Evolutionary conservation across 192 early-diverging fungal genomes (phyloP).

Genomic region (Coemansia sp.): DNA sequence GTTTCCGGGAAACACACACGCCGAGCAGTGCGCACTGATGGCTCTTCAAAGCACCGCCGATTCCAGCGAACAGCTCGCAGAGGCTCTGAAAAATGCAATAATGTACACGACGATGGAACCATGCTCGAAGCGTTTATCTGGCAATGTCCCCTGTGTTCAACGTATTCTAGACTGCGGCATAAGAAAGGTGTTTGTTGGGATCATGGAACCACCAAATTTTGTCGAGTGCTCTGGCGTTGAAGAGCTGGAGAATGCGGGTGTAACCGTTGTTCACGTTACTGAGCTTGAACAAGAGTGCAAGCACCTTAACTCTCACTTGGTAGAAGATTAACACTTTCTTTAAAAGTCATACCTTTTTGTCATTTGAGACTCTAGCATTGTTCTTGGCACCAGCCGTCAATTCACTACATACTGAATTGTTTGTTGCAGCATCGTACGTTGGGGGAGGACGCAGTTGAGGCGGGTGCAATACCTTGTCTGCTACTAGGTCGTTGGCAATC

Average conservation of each 20-base stretch:
- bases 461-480: not conserved
- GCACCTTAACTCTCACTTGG: slow-evolving; percentile 51
- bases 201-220: slow-evolving; percentile 82
- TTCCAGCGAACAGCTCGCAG: not conserved
- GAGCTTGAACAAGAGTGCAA: slow-evolving; percentile 71
- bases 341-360: not conserved
- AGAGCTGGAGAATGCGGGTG: slow-evolving; percentile 61
- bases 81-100: not conserved
- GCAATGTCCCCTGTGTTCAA: slow-evolving; percentile 74
- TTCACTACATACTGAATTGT: no score
- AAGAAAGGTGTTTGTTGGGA: slow-evolving; percentile 72
- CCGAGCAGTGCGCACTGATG: slow-evolving; percentile 85
- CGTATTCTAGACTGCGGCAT: slow-evolving; percentile 64
- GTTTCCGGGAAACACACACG: slow-evolving; percentile 95
- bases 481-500: not conserved
- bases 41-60: slow-evolving; percentile 56
- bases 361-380: no score
- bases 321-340: not conserved
- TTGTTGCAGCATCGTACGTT: no score
- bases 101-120: slow-evolving; percentile 98
- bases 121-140: slow-evolving; percentile 81
- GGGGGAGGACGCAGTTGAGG: not conserved
- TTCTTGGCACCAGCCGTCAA: no score
- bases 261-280: slow-evolving; percentile 68
- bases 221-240: slow-evolving; percentile 76